Base-by-base conservation (phyloP, 140 eudicot genomes). In the Senecio squalidus region DNA sequence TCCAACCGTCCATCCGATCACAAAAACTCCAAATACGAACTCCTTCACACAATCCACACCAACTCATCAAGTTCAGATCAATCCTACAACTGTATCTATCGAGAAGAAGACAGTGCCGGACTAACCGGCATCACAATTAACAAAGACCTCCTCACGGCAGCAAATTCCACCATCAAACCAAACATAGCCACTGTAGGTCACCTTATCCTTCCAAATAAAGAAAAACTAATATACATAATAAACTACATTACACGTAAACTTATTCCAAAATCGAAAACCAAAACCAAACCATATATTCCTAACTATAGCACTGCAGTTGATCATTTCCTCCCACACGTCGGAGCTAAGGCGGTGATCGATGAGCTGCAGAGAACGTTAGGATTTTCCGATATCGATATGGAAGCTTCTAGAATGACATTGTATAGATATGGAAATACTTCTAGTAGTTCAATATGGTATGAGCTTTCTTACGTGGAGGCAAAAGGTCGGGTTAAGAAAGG, bases 231-330 rank as follows among this genome's bases (percentile, higher is more conserved):
- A 1, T 74, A 74, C 52, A 8, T 70, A 7, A 21, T 45, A 3
- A 39, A 31, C 20, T 36, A 52, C 15, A 31, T 66, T 22, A 26
- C 36, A 3, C 52, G 80, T 41, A 60, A 66, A 55, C 47, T 69
- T 8, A 26, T 49, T 25, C 48, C 48, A 11, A 2, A 61, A 13
- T 0, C 48, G 15, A 2, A 61, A 13, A 0, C 30, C 6, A 65
- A 69, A 18, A 45, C 70, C 10, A 33, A 60, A 30, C 71, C 69
- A 14, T 70, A 69, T 51, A 18, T 65, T 10, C 84, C 80, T n/a
- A 71, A 74, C 31, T 79, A 69, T 69, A 66, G 43, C 39, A 55
- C 45, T 6, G 68, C 75, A 28, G 60, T 50, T 8, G 50, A 50
- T 16, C 70, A 64, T 18, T 64, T 64, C 40, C 70, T 64, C 60